Conservation (phyloP, 2,329 filamentous ascomycete genomes). For the Alternaria longipes region DNA sequence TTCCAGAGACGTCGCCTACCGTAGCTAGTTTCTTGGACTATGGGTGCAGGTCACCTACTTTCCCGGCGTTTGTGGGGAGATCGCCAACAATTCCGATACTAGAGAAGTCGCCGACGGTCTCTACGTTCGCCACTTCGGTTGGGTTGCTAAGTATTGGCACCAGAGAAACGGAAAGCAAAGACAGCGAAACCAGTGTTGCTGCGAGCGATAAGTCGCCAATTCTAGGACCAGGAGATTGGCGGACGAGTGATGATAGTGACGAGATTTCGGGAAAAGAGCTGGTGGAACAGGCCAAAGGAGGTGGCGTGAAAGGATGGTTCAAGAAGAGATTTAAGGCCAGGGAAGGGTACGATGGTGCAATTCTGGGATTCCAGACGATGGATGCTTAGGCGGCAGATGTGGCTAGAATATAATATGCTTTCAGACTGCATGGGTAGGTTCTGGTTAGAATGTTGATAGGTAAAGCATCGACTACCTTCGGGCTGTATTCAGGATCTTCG, state of each 20-base stretch:
- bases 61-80: no score
- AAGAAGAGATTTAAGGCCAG: background rate
- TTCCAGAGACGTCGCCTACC: background rate
- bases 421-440: no score
- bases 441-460: no score
- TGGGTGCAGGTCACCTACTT: background rate
- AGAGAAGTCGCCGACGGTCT: no score
- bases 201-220: background rate
- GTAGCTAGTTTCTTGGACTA: background rate
- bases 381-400: background rate
- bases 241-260: background rate
- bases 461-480: no score
- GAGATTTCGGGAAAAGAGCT: background rate
- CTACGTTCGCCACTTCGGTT: background rate
- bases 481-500: background rate
- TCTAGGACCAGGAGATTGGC: background rate
- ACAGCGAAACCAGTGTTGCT: background rate
- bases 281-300: background rate
- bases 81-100: no score
- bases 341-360: background rate
- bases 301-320: constrained; percentile 2
- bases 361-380: background rate
- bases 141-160: background rate
- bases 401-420: no score
- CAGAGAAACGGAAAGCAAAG: background rate